A percentile compares a stretch with the other conserved stretches of the same genome.
Conservation (phyloP, 345 rosid genomes). For the Corymbia maculata region DNA sequence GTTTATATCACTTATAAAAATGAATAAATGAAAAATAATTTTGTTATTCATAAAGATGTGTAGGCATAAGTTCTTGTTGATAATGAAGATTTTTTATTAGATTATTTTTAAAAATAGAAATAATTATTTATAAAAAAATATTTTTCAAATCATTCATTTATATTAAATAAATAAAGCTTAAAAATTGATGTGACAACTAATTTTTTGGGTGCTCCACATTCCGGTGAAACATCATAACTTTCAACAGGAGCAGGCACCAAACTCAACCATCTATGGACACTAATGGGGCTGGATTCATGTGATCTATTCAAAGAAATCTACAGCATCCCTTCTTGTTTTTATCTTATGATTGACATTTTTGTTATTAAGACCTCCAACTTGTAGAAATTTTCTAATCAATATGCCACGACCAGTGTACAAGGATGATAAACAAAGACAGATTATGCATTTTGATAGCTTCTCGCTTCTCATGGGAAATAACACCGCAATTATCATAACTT, state of each 20-base stretch:
- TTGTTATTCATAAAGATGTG: neutral
- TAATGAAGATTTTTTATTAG: neutral
- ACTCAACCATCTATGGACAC: neutral
- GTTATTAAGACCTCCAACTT: neutral
- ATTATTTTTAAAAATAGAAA: neutral
- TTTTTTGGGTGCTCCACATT: neutral
- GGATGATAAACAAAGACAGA: neutral
- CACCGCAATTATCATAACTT: too few relatives aligned
- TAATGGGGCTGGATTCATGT: neutral
- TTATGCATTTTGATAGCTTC: neutral
- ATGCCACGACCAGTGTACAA: neutral
- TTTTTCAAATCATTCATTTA: too few relatives aligned
- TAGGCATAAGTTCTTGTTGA: neutral
- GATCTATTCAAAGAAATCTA: neutral
- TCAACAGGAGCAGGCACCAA: neutral
- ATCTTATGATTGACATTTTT: too few relatives aligned
- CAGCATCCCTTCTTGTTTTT: neutral
- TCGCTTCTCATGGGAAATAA: neutral
- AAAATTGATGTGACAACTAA: neutral
- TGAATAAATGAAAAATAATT: too few relatives aligned
- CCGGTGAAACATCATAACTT: neutral
- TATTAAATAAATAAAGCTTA: rapidly evolving
- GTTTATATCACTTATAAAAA: neutral
- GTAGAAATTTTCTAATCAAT: neutral
- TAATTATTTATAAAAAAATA: too few relatives aligned